phyloP scores from a whole-genome alignment of 768 basidiomycete species.

The Mycena pura region DNA sequence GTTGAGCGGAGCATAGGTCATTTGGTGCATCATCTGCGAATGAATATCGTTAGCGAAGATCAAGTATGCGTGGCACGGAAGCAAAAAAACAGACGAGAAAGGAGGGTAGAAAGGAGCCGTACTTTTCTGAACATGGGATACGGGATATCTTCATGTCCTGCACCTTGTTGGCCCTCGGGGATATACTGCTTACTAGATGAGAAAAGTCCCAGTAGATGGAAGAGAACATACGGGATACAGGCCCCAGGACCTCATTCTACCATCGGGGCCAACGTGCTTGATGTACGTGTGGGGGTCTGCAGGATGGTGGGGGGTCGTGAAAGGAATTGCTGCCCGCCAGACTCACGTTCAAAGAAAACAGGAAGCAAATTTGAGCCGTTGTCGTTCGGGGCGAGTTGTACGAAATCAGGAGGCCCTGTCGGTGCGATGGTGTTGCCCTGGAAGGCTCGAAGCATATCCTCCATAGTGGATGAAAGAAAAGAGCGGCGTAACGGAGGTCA shows the following conservation, averaged over 20 bases:
- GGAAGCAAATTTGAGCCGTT: conserved; percentile 25
- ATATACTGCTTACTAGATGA: conserved; percentile 17
- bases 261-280: conserved; percentile 25
- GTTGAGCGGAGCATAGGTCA: conserved; percentile 24
- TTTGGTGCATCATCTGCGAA: conserved; percentile 28
- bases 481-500: conserved; percentile 13
- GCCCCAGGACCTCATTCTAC: conserved; percentile 33
- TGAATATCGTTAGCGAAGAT: conserved; percentile 5
- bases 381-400: conserved; percentile 27
- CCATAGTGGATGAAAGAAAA: conserved; percentile 15
- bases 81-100: too few species aligned
- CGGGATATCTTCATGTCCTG: conserved; percentile 19
- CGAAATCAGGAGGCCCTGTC: conserved; percentile 11
- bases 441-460: conserved; percentile 18
- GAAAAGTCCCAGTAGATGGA: neutral
- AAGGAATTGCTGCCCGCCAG: neutral
- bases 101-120: neutral
- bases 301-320: neutral
- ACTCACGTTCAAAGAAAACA: conserved; percentile 29
- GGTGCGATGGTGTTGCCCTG: conserved; percentile 9
- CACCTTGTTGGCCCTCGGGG: conserved; percentile 12
- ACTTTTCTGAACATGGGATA: conserved; percentile 24
- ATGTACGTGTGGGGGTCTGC: conserved; percentile 20
- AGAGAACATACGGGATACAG: conserved; percentile 28
- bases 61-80: too few species aligned